Evolutionary conservation across 2,329 filamentous ascomycete genomes (phyloP).

Genomic region (Fusarium sp.): DNA sequence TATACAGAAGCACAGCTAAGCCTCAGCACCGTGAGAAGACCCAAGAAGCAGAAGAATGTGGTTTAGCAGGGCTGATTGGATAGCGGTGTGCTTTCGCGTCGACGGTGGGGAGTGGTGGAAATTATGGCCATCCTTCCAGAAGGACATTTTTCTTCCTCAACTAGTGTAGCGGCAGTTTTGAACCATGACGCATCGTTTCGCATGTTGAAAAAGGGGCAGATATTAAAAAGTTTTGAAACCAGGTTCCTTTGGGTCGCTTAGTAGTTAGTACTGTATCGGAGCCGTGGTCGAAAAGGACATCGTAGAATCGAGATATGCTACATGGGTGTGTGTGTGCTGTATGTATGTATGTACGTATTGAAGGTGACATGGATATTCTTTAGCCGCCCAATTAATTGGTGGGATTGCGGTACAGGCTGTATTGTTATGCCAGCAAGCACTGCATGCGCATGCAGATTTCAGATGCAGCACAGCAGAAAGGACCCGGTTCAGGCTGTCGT

Average conservation of each 20-base stretch:
- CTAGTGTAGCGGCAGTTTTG: conserved; percentile 25
- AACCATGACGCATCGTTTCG: conserved; percentile 29
- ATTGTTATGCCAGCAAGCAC: conserved; percentile 7
- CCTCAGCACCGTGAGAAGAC: background rate
- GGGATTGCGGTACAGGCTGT: background rate
- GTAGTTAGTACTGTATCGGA: background rate
- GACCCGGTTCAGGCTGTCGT: conserved; percentile 5
- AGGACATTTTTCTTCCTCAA: conserved; percentile 20
- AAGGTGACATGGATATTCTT: background rate
- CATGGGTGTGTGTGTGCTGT: background rate
- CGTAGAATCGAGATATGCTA: background rate
- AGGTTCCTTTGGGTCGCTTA: background rate
- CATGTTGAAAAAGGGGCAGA: background rate
- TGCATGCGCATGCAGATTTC: background rate
- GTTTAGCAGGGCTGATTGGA: conserved; percentile 47
- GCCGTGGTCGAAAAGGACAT: background rate
- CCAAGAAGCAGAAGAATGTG: conserved; percentile 3
- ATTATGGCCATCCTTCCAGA: conserved; percentile 41
- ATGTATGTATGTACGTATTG: background rate
- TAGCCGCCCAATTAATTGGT: background rate
- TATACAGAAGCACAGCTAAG: background rate
- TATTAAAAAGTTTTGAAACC: conserved; percentile 5
- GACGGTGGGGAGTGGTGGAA: conserved; percentile 44
- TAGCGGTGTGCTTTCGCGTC: conserved; percentile 36
- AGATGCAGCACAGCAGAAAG: conserved; percentile 20